phyloP scores from a whole-genome alignment of 2,329 filamentous ascomycete species.

The Colletotrichum tropicicola region DNA sequence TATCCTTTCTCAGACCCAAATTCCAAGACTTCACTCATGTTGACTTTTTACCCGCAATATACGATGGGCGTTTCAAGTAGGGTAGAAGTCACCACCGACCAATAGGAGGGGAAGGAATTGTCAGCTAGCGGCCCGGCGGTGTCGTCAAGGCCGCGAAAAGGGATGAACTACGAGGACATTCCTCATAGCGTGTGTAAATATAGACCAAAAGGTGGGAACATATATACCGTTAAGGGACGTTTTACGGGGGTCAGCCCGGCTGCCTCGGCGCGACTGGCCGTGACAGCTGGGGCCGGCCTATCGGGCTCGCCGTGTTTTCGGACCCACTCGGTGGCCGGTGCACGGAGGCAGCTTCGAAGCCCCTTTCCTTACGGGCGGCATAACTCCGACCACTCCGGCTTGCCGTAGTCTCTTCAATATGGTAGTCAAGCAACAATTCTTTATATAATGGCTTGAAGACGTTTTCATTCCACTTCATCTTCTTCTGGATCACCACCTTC shows the following conservation, averaged over 20 bases:
- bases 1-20: not conserved
- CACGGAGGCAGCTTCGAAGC: not conserved
- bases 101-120: not conserved
- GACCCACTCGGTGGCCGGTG: constrained; percentile 4
- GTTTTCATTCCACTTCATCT: not conserved
- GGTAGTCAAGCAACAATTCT: not conserved
- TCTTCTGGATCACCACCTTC: not conserved
- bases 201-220: not conserved
- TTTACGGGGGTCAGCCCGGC: not conserved
- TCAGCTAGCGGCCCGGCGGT: not conserved
- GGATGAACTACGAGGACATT: not conserved
- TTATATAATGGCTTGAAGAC: not conserved
- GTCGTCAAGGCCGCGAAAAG: not conserved
- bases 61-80: not conserved
- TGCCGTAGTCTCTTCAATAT: not conserved
- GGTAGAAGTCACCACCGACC: not conserved
- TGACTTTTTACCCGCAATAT: not conserved
- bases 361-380: not conserved
- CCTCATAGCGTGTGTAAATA: not conserved
- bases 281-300: not conserved
- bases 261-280: not conserved
- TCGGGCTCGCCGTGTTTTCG: constrained; percentile 12
- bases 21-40: not conserved
- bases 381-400: not conserved
- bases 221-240: not conserved